Evolutionary conservation across 495 filamentous ascomycete species (phyloP).

Genomic region (Penicillium riverlandense): DNA sequence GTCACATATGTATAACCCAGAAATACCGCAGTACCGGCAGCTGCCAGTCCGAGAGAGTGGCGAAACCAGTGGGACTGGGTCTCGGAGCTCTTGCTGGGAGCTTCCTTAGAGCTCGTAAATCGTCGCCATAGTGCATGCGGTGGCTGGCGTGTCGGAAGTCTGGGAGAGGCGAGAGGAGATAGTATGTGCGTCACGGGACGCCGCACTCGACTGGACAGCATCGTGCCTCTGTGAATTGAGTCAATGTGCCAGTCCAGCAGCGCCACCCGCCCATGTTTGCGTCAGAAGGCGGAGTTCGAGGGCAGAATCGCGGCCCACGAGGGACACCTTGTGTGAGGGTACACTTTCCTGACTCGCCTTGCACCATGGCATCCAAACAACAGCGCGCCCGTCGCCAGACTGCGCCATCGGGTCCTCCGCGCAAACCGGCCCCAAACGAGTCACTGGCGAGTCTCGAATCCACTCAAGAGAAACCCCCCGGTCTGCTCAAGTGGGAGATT

Average conservation of each 20-base stretch:
- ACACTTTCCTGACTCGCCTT: neutral
- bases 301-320: conserved; percentile 28
- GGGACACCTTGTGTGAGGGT: no score
- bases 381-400: conserved; percentile 37
- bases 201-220: conserved; percentile 26
- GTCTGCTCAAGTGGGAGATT: conserved; percentile 1
- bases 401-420: conserved; percentile 31
- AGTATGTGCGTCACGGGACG: conserved; percentile 14
- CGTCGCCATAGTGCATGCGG: conserved; percentile 20
- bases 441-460: conserved; percentile 14
- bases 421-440: conserved; percentile 22
- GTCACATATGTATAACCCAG: conserved; percentile 29
- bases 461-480: conserved; percentile 12
- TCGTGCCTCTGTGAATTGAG: conserved; percentile 1
- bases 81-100: no score
- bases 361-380: conserved; percentile 20
- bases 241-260: no score
- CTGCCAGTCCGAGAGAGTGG: conserved; percentile 28
- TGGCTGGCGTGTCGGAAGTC: conserved; percentile 10
- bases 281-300: conserved; percentile 25
- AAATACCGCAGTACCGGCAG: conserved; percentile 28
- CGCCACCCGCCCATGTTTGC: conserved; percentile 8
- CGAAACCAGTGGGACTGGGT: conserved; percentile 25
- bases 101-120: conserved; percentile 16
- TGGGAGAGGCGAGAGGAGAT: conserved; percentile 12